Percentiles rank a stretch among this genome's conserved stretches.
phyloP scores from a whole-genome alignment of 257 asterid species.

The Ehretia macrophylla region DNA sequence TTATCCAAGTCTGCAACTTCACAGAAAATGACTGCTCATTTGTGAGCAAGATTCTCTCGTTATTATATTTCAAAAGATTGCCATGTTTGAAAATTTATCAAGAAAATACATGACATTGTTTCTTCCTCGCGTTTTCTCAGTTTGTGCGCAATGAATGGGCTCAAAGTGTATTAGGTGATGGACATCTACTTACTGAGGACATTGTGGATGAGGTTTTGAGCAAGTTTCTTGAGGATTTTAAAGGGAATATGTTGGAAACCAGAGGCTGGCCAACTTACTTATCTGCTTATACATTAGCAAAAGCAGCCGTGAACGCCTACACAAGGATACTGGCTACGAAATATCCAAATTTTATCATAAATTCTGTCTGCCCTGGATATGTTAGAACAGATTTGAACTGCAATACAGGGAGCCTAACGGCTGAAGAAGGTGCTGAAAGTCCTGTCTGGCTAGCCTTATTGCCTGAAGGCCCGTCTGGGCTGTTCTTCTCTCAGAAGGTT shows the following conservation, averaged over 20 bases:
- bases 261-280: conserved; percentile 36
- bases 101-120: background rate
- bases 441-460: conserved; percentile 33
- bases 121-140: conserved; percentile 32
- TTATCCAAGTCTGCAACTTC: background rate
- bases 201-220: conserved; percentile 31
- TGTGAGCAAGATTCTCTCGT: too few relatives aligned
- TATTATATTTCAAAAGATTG: too few relatives aligned
- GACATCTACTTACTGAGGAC: conserved; percentile 33
- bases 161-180: conserved; percentile 21
- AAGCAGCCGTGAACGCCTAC: conserved; percentile 52
- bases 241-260: conserved; percentile 25
- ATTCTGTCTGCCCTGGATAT: conserved; percentile 48
- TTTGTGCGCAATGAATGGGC: conserved; percentile 40
- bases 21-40: background rate
- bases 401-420: conserved; percentile 26
- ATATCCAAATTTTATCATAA: conserved; percentile 25
- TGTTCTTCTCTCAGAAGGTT: conserved; percentile 20
- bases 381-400: conserved; percentile 37
- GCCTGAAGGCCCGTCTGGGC: conserved; percentile 42
- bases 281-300: conserved; percentile 50
- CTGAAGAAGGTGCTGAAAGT: conserved; percentile 39
- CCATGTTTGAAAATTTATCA: background rate
- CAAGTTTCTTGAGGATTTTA: conserved; percentile 29
- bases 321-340: conserved; percentile 33